Percentiles rank a stretch among this genome's conserved stretches.
Conservation (phyloP, 2,329 filamentous ascomycete species). For the Tolypocladium paradoxum region DNA sequence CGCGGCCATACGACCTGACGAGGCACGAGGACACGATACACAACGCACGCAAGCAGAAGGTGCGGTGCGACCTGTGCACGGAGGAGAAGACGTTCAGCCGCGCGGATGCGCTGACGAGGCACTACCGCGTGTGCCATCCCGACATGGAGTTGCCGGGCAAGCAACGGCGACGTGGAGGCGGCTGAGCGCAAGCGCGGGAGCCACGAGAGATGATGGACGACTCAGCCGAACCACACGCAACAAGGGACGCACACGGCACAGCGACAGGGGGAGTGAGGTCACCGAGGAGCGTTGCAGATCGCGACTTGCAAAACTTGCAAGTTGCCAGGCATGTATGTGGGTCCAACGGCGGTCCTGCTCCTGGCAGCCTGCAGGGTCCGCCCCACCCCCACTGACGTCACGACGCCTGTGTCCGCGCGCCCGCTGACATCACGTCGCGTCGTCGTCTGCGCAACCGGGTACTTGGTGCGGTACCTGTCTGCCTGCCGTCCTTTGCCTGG, state of each 20-base stretch:
- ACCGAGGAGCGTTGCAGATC: too few species aligned
- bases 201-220: not conserved
- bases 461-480: too few species aligned
- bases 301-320: not conserved
- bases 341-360: conserved; percentile 13
- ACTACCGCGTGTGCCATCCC: conserved; percentile 90
- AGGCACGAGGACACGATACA: conserved; percentile 97
- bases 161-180: conserved; percentile 25
- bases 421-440: conserved; percentile 14
- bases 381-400: conserved; percentile 16
- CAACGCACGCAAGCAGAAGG: conserved; percentile 88
- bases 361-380: conserved; percentile 14
- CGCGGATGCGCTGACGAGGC: conserved; percentile 85
- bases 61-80: conserved; percentile 82
- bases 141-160: conserved; percentile 73
- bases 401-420: conserved; percentile 4
- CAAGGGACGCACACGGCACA: too few species aligned
- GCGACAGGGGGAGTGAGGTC: too few species aligned
- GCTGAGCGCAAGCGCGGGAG: conserved; percentile 2
- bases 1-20: conserved; percentile 89
- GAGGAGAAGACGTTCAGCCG: conserved; percentile 97
- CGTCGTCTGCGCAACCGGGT: not conserved
- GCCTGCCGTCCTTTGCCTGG: not conserved
- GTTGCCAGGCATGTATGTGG: conserved; percentile 7
- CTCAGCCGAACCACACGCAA: too few species aligned